These are phyloP conservation scores for Syzygium oleosum DNA, from an alignment of 345 rosid species.

Conservation along the genomic window DNA sequence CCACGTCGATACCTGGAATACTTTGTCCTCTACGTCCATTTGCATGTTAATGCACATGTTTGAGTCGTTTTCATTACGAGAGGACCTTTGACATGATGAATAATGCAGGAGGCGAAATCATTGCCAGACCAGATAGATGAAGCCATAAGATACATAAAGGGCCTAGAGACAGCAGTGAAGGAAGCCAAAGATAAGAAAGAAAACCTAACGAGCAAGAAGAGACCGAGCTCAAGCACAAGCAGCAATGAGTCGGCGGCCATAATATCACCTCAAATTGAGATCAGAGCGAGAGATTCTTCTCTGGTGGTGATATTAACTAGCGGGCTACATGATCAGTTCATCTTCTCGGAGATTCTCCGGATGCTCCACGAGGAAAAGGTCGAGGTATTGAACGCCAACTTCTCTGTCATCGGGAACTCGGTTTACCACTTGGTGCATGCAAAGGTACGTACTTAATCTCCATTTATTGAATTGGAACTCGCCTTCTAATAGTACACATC, in stretches of 20 bases:
- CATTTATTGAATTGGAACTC: background rate
- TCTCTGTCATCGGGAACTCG: slow-evolving; percentile 10
- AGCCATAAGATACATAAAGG: slow-evolving; percentile 32
- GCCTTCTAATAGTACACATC: too few species aligned
- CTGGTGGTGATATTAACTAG: slow-evolving; percentile 20
- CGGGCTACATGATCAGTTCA: slow-evolving; percentile 12
- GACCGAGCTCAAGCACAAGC: background rate
- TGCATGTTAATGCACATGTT: background rate
- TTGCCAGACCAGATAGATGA: slow-evolving; percentile 41
- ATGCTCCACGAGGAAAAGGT: slow-evolving; percentile 28
- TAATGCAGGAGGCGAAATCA: slow-evolving; percentile 20
- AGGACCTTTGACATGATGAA: background rate
- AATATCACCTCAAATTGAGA: slow-evolving; percentile 22
- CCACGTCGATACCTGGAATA: background rate
- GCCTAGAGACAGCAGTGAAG: slow-evolving; percentile 17
- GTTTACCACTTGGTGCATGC: slow-evolving; percentile 26
- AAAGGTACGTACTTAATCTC: slow-evolving; percentile 19
- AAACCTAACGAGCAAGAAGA: slow-evolving; percentile 12
- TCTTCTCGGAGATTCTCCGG: slow-evolving; percentile 27
- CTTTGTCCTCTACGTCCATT: background rate
- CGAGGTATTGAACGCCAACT: slow-evolving; percentile 24
- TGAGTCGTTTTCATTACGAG: background rate
- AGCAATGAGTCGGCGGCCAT: background rate
- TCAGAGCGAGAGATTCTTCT: slow-evolving; percentile 20
- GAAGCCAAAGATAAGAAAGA: slow-evolving; percentile 23